These are phyloP conservation scores for Coccomyxa sp. DNA, from an alignment of 139 green algal species.

Conservation along the genomic window DNA sequence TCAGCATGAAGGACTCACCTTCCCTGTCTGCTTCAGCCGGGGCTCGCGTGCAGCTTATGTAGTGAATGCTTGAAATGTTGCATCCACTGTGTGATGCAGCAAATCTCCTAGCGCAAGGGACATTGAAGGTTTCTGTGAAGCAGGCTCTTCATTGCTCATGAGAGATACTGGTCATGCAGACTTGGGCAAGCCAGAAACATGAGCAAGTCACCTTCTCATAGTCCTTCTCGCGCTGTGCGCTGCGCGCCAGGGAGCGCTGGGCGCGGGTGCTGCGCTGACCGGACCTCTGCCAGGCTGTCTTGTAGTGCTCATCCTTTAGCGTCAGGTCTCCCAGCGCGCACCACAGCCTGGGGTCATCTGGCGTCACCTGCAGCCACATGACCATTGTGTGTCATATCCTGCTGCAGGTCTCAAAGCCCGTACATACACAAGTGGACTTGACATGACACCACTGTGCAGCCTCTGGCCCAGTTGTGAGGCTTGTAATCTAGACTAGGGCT, in stretches of 20 bases:
- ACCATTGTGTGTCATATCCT: not conserved
- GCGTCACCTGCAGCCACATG: conserved; percentile 33
- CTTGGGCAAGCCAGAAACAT: no score
- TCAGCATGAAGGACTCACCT: not conserved
- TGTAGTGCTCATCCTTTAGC: conserved; percentile 62
- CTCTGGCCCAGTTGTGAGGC: no score
- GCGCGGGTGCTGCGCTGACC: conserved; percentile 57
- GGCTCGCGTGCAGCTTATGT: no score
- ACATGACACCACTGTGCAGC: no score
- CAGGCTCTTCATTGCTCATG: no score
- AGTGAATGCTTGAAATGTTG: no score
- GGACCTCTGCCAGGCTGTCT: conserved; percentile 73
- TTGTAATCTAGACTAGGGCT: no score
- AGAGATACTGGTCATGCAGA: no score
- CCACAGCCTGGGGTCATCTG: conserved; percentile 78
- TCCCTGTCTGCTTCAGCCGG: not conserved
- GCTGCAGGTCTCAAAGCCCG: not conserved
- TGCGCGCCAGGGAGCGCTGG: conserved; percentile 66
- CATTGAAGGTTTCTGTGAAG: no score
- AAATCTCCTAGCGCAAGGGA: no score
- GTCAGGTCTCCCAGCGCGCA: conserved; percentile 88
- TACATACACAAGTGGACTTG: not conserved
- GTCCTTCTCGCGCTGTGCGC: conserved; percentile 24
- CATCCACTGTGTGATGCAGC: not conserved
- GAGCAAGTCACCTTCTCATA: conserved; percentile 14